Base-by-base conservation (phyloP, 257 asterid genomes). In the Scutellaria barbata region DNA sequence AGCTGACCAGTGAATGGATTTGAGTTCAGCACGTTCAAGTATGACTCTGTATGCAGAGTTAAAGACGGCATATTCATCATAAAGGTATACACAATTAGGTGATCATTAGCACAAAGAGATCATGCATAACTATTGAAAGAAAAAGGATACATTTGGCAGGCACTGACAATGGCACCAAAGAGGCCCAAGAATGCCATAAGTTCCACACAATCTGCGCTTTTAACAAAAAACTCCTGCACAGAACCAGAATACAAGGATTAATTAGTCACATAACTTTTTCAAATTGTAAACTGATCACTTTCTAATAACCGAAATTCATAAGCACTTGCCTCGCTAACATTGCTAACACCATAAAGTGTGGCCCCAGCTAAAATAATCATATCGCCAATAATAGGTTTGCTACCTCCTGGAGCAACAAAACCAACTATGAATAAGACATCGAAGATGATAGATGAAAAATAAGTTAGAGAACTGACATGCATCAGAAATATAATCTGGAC, bases 151-250 rank as follows among this genome's bases (percentile, higher is more conserved):
- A 92, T 92, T 84, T 92, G 98, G 74, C 78, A 69, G 76, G 88
- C 96, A 80, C 98, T 92, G 81, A 86, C 41, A 57, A 92, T 85
- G 73, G 97, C 98, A 67, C 98, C 98, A 84, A 90, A 92, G 12
- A 86, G 53, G 52, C 98, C 98, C 88, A 92, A 83, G 82, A 90
- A 85, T 60, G 95, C 95, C 98, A 92, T 85, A 62, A 92, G 96
- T 75, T 92, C 98, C 67, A 89, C 74, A 77, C 88, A 82, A 77
- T 92, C 98, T 47, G 96, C 97, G 77, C 77, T 90, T 71, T 81
- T 92, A 58, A 90, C 96, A 70, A 90, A 85, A 79, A 74, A 92
- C 72, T 92, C 98, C 97, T 92, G 90, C 82, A 58, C 3, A 48
- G 47, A 63, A 48, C 66, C 80, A 56, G 33, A 76, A 63, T 57